Base-by-base conservation (phyloP, 306 rosid genomes). In the Erythrophleum fordii region DNA sequence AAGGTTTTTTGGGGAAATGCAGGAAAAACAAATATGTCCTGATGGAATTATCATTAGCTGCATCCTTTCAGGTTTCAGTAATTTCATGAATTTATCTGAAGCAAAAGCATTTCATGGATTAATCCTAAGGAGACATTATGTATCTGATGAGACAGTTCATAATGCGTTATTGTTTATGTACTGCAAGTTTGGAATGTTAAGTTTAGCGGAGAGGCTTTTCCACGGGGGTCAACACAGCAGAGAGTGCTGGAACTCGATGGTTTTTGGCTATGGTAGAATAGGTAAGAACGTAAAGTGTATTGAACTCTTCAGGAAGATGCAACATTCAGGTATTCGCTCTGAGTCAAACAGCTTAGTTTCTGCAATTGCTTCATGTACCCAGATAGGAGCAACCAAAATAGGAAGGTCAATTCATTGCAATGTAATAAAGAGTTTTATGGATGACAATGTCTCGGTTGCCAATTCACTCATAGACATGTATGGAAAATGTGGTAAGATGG, bases 71-170 rank as follows among this genome's bases (percentile, higher is more conserved):
- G 92, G 92, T n/a, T 92, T 92, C 78, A 86, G 92, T 42, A 86
- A 86, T 85, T 86, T 82, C 49, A 29, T 42, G 70, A 80, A 31
- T 77, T 68, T 82, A 56, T 52, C 6, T n/a, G 87, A 72, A 69
- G 95, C 91, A 79, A 94, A 89, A 76, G 86, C 90, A 42, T 94
- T 94, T 75, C 92, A 92, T 81, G 97, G 93, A 72, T 65, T 84
- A 72, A 72, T 90, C 69, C 45, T 70, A 23, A 81, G 91, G 86
- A 91, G 71, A 37, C 45, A 78, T 71, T 79, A 81, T 83, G 80
- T 45, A 26, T 29, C 56, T 25, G 78, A 75, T 81, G 84, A 74
- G 77, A 76, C 72, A 51, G 85, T 89, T 72, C 78, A 44, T 16
- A 81, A 89, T 85, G 80, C 93, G 20, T 77, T 93, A 56, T 39